Conservation (phyloP, 495 filamentous ascomycete species). For the Clohesyomyces aquaticus region DNA sequence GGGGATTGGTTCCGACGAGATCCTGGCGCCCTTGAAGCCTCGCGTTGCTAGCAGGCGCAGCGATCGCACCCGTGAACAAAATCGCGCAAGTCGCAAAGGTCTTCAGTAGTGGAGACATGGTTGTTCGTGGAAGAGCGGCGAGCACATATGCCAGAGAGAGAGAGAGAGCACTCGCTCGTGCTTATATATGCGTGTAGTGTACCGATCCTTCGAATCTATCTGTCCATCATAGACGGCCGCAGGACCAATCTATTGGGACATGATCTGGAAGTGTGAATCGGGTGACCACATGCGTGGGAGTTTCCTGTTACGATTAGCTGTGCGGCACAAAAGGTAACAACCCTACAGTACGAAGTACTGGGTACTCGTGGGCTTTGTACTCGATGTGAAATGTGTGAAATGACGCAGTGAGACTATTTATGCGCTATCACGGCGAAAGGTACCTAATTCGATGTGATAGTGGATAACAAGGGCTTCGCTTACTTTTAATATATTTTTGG, state of each 20-base stretch:
- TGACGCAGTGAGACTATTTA: no score
- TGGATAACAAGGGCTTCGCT: not conserved
- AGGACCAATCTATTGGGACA: not conserved
- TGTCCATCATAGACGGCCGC: no score
- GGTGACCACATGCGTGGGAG: no score
- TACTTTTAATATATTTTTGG: not conserved
- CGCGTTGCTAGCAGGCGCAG: not conserved
- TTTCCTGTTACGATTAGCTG: no score
- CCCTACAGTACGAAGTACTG: no score
- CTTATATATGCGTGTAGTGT: no score
- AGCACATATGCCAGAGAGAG: not conserved
- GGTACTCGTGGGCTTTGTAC: no score
- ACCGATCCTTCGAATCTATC: no score
- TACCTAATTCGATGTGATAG: not conserved
- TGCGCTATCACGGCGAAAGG: not conserved
- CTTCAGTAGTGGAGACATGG: not conserved
- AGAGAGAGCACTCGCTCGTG: no score
- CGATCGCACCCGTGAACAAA: not conserved
- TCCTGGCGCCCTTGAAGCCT: not conserved
- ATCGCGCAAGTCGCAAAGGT: slow-evolving; percentile 1
- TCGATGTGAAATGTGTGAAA: no score
- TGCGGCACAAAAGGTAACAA: no score
- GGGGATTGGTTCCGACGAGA: not conserved
- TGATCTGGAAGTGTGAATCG: no score
- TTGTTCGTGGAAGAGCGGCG: not conserved